Evolutionary conservation across 495 filamentous ascomycete species (phyloP), one percentile per base, ranked within the genome.

Genomic region (Annulohypoxylon nitens): DNA sequence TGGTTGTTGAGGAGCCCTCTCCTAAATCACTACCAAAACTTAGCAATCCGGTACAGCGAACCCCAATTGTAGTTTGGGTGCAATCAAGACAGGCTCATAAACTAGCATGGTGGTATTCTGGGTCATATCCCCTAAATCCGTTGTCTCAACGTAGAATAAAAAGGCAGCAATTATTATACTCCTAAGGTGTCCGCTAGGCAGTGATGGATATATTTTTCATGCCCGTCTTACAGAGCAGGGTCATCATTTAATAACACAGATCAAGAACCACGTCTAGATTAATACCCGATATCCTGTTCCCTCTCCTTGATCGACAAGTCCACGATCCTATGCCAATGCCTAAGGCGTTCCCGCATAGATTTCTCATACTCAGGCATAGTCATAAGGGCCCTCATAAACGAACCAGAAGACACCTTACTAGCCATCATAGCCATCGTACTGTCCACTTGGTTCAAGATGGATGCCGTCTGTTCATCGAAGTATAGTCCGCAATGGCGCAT

Each of bases 401-500:
- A 75, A 14, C 79, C 77, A 16, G 53, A 8, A 12, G 45, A 25
- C 14, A 60, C n/a, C n/a, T 69, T 75, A 12, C n/a, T 23, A 4
- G 30, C 61, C 53, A 70, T 25, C 8, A 30, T 6, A 8, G 12
- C 36, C 9, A 81, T n/a, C 1, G 53, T 64, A 1, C 39, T 3
- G 12, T 76, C 53, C 6, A 83, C 81, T 10, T 70, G 69, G 4
- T 74, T 11, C 4, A 95, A 70, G 12, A 94, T 70, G 0, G 71
- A 71, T 11, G 84, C 75, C 1, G 92, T 93, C n/a, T 82, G 83
- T 0, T 69, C 68, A 69, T 93, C 86, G 36, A 87, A 86, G 18
- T 88, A 87, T 25, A 95, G 78, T 7, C 92, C 93, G 1, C 84
- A 87, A 8, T 86, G 78, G 43, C 92, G 89, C 94, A 97, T 97